Evolutionary conservation across 2,329 filamentous ascomycete genomes (phyloP).

Genomic region (Blastomyces silverae): DNA sequence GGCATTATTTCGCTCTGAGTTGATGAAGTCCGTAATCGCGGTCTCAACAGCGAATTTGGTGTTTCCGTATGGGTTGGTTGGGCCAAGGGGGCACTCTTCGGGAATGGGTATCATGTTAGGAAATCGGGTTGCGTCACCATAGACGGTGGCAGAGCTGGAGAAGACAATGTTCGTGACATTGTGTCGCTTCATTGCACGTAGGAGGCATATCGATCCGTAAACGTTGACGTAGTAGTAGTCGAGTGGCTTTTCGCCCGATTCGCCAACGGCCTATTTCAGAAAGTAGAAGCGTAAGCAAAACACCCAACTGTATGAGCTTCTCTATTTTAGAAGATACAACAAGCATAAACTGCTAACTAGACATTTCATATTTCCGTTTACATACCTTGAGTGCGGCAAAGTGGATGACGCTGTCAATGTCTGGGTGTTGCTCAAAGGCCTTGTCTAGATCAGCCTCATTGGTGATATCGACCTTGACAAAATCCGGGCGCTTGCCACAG

Average conservation of each 20-base stretch:
- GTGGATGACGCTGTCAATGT: slow-evolving; percentile 97
- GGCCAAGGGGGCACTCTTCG: slow-evolving; percentile 89
- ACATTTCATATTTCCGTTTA: slow-evolving; percentile 10
- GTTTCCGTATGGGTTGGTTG: slow-evolving; percentile 95
- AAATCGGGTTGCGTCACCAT: slow-evolving; percentile 93
- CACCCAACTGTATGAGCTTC: background rate
- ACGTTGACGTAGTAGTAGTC: slow-evolving; percentile 99
- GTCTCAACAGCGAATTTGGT: slow-evolving; percentile 90
- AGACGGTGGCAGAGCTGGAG: slow-evolving; percentile 95
- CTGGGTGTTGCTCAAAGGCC: slow-evolving; percentile 80
- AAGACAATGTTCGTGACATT: slow-evolving; percentile 97
- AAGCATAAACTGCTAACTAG: background rate
- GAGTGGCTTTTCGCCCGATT: slow-evolving; percentile 86
- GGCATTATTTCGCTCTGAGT: slow-evolving; percentile 74
- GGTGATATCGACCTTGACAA: slow-evolving; percentile 82
- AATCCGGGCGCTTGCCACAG: slow-evolving; percentile 75
- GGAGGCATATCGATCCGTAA: slow-evolving; percentile 78
- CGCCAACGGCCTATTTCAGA: slow-evolving; percentile 70
- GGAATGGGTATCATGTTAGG: slow-evolving; percentile 98
- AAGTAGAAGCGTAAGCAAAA: slow-evolving; percentile 14
- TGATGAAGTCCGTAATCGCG: slow-evolving; percentile 85
- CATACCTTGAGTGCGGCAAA: slow-evolving; percentile 91
- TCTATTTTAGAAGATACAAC: background rate
- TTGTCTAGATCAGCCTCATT: slow-evolving; percentile 75
- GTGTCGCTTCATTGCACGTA: slow-evolving; percentile 80